These are phyloP conservation scores for Trichoderma hamatum DNA, from an alignment of 2,329 filamentous ascomycete genomes.

Conservation along the genomic window DNA sequence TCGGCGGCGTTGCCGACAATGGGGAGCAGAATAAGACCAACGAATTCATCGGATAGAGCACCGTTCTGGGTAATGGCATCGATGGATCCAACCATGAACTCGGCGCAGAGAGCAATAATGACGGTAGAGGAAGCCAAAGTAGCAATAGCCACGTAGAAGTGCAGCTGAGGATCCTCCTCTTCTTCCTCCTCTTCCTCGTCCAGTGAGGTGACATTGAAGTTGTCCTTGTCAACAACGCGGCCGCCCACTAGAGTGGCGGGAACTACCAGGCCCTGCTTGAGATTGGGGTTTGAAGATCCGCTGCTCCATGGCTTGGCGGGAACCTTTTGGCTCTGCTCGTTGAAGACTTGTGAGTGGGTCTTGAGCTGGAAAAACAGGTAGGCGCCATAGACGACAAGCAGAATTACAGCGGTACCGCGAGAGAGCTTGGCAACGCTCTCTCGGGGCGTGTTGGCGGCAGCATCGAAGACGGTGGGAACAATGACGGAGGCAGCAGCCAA, in stretches of 20 bases:
- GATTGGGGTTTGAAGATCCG: slow-evolving; percentile 36
- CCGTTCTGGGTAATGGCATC: slow-evolving; percentile 65
- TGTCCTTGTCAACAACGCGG: slow-evolving; percentile 39
- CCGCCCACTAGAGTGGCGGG: slow-evolving; percentile 46
- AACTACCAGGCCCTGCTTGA: slow-evolving; percentile 46
- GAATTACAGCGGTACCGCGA: slow-evolving; percentile 74
- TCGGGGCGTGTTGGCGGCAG: slow-evolving; percentile 46
- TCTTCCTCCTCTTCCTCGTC: slow-evolving; percentile 62
- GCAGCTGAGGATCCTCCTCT: slow-evolving; percentile 73
- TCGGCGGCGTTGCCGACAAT: slow-evolving; percentile 85
- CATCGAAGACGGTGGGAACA: slow-evolving; percentile 84
- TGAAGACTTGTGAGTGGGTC: slow-evolving; percentile 80
- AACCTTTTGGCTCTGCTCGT: slow-evolving; percentile 76
- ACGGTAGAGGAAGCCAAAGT: slow-evolving; percentile 75
- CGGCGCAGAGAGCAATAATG: slow-evolving; percentile 78
- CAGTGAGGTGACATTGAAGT: slow-evolving; percentile 48
- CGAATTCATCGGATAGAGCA: slow-evolving; percentile 70
- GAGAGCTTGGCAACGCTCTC: slow-evolving; percentile 65
- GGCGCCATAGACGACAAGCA: slow-evolving; percentile 79
- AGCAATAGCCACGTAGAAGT: slow-evolving; percentile 70
- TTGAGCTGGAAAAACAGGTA: slow-evolving; percentile 93
- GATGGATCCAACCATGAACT: slow-evolving; percentile 77
- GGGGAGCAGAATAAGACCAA: slow-evolving; percentile 77
- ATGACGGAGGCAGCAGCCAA: slow-evolving; percentile 81
- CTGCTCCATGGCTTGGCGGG: slow-evolving; percentile 55